Evolutionary conservation across 2,329 filamentous ascomycete genomes (phyloP).

Genomic region (Fusarium penzigii): DNA sequence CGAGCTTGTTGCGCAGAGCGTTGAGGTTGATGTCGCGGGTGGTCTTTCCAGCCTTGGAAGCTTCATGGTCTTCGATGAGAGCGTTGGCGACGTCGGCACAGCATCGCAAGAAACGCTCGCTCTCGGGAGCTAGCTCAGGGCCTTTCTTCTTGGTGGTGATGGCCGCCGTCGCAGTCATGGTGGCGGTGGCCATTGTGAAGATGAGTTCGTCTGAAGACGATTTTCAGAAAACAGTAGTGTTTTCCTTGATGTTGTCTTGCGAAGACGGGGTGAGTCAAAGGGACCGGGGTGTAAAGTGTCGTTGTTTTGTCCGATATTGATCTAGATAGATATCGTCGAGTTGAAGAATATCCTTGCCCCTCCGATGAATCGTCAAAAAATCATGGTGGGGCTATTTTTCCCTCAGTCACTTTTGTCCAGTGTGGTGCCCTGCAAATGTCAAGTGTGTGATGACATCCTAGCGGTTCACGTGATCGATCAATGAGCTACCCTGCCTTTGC

Average conservation of each 20-base stretch:
- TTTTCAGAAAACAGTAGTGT: background rate
- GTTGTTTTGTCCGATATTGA: background rate
- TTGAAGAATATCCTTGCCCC: background rate
- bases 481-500: background rate
- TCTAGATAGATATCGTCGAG: background rate
- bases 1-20: constrained; percentile 77
- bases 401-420: background rate
- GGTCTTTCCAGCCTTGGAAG: constrained; percentile 71
- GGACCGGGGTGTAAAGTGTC: too few relatives aligned
- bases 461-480: background rate
- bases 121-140: constrained; percentile 81
- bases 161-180: constrained; percentile 63
- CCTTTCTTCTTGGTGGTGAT: constrained; percentile 70
- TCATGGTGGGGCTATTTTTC: background rate
- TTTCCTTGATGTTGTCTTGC: too few relatives aligned
- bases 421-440: background rate
- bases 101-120: constrained; percentile 89
- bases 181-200: constrained; percentile 48
- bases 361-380: background rate
- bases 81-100: constrained; percentile 95
- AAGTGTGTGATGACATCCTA: background rate
- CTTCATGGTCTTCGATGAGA: constrained; percentile 92
- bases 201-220: background rate
- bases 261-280: too few relatives aligned
- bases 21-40: constrained; percentile 93